Evolutionary conservation across 345 rosid species (phyloP).

Genomic region (Aegle marmelos): DNA sequence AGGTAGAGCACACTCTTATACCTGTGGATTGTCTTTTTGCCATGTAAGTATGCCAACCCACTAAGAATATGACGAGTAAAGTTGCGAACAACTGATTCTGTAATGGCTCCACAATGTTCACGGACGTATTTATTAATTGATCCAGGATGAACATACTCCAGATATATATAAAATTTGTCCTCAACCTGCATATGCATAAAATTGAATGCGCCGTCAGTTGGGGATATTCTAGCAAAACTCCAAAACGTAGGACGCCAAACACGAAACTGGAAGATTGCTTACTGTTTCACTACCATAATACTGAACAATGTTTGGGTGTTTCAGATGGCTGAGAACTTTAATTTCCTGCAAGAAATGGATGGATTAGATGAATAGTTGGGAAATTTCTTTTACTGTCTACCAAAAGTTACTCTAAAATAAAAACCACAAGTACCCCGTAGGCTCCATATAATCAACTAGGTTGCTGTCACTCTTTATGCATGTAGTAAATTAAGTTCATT

Average conservation of each 20-base stretch:
- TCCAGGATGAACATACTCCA: slow-evolving; percentile 97
- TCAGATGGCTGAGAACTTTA: slow-evolving; percentile 82
- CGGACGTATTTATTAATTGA: slow-evolving; percentile 81
- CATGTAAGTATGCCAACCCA: slow-evolving; percentile 87
- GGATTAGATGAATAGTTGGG: slow-evolving; percentile 8
- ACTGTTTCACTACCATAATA: slow-evolving; percentile 98
- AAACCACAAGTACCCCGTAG: not conserved
- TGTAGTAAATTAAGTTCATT: not conserved
- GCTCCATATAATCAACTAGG: not conserved
- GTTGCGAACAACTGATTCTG: slow-evolving; percentile 84
- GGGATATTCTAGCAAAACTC: slow-evolving; percentile 2
- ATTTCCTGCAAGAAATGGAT: slow-evolving; percentile 62
- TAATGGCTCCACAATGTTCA: slow-evolving; percentile 90
- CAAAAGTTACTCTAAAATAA: not conserved
- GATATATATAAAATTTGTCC: slow-evolving; percentile 79
- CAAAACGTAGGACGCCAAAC: not conserved
- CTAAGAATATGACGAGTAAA: slow-evolving; percentile 93
- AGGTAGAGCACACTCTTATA: slow-evolving; percentile 16
- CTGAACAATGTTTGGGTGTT: slow-evolving; percentile 97
- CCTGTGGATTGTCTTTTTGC: slow-evolving; percentile 92
- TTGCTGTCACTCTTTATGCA: not conserved
- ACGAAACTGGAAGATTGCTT: slow-evolving; percentile 37
- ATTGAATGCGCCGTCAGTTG: slow-evolving; percentile 10
- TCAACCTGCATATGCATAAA: slow-evolving; percentile 49
- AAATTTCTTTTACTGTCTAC: too few species aligned